phyloP scores from a whole-genome alignment of 2,329 filamentous ascomycete genomes.

The Curvularia eragrostidis region DNA sequence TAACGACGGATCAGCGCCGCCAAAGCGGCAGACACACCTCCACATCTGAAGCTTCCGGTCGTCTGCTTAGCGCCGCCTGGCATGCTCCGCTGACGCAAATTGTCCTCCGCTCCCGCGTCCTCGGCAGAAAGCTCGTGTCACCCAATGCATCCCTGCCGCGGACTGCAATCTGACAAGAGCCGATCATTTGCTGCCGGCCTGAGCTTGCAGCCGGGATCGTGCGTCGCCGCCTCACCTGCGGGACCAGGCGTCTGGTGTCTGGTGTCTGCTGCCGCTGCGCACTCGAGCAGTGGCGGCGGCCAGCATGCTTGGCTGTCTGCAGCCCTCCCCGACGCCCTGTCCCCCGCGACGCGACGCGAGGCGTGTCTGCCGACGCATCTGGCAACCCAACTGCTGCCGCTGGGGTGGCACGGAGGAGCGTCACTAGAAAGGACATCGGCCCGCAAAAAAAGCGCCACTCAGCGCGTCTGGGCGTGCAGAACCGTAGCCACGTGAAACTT shows the following conservation, averaged over 20 bases:
- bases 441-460: constrained; percentile 35
- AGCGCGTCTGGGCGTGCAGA: constrained; percentile 28
- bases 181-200: constrained; percentile 42
- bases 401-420: constrained; percentile 26
- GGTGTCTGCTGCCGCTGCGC: constrained; percentile 22
- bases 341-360: too few species aligned
- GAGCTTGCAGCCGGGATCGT: constrained; percentile 34
- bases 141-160: constrained; percentile 37
- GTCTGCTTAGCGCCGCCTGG: constrained; percentile 39
- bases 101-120: constrained; percentile 44
- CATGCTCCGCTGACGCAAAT: constrained; percentile 41
- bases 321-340: constrained; percentile 3
- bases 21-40: constrained; percentile 33
- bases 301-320: constrained; percentile 19
- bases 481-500: constrained; percentile 47
- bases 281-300: constrained; percentile 22
- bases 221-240: constrained; percentile 32
- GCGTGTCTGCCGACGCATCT: neutral
- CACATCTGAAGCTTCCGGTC: constrained; percentile 45
- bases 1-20: constrained; percentile 30
- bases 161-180: constrained; percentile 39
- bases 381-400: constrained; percentile 27
- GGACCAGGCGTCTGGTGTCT: constrained; percentile 43
- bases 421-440: constrained; percentile 32
- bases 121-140: constrained; percentile 43